Percentiles rank a stretch among this genome's conserved stretches.
These are phyloP conservation scores for Beta macrorhiza DNA, from an alignment of 179 eudicot genomes.

Conservation along the genomic window DNA sequence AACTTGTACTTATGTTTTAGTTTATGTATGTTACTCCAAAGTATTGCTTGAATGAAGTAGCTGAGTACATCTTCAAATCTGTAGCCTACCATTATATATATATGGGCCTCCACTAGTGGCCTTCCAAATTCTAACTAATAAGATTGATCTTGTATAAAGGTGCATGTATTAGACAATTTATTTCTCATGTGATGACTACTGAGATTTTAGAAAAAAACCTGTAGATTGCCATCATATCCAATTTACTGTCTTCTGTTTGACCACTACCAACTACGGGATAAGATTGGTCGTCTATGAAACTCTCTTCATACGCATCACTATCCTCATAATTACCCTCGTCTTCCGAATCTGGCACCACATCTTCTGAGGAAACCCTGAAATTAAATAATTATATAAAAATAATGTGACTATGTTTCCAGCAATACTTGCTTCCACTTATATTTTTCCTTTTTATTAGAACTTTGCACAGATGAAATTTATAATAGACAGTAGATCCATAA, in stretches of 20 bases:
- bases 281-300: slow-evolving; percentile 79
- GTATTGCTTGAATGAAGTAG: background rate
- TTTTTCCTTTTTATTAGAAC: background rate
- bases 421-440: background rate
- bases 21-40: background rate
- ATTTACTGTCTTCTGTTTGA: slow-evolving; percentile 49
- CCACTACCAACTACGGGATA: slow-evolving; percentile 53
- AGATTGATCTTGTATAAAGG: background rate
- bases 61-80: background rate
- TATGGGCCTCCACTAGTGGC: background rate
- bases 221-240: slow-evolving; percentile 93
- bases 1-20: slow-evolving; percentile 1
- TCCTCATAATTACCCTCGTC: slow-evolving; percentile 60
- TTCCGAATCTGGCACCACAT: slow-evolving; percentile 53
- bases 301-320: slow-evolving; percentile 60
- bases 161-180: background rate
- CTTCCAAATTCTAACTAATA: background rate
- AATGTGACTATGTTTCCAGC: background rate
- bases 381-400: background rate
- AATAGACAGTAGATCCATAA: background rate
- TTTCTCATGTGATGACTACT: background rate
- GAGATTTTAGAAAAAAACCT: slow-evolving; percentile 38
- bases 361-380: slow-evolving; percentile 75
- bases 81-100: background rate
- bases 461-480: background rate